A percentile compares a stretch with the other conserved stretches of the same genome.
Evolutionary conservation across 148 eudicot genomes (phyloP).

Genomic region (Dianthus caryophyllus): DNA sequence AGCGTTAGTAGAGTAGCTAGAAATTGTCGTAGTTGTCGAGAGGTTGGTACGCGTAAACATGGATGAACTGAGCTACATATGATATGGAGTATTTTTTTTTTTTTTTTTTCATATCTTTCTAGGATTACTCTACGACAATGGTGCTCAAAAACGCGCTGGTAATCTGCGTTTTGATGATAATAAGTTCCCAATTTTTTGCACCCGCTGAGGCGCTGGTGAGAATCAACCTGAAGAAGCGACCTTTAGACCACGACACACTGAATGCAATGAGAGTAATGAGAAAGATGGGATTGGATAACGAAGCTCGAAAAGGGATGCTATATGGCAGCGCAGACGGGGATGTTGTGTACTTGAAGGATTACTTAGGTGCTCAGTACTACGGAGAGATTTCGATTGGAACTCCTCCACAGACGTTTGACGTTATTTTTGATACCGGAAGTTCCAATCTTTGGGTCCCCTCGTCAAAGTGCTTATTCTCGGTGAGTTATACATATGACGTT

Average conservation of each 20-base stretch:
- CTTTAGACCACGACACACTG: slow-evolving; percentile 42
- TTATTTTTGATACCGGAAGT: slow-evolving; percentile 89
- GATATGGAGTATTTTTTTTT: too few species aligned
- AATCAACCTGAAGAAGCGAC: slow-evolving; percentile 55
- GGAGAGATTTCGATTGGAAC: slow-evolving; percentile 84
- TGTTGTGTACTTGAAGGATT: slow-evolving; percentile 61
- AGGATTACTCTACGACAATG: slow-evolving; percentile 39
- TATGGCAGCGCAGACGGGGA: slow-evolving; percentile 39
- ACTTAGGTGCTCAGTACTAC: slow-evolving; percentile 83
- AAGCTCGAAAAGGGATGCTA: slow-evolving; percentile 24
- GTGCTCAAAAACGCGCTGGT: slow-evolving; percentile 28
- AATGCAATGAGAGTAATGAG: slow-evolving; percentile 50
- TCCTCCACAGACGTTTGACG: slow-evolving; percentile 79
- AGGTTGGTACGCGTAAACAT: background rate
- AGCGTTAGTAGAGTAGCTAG: too few species aligned
- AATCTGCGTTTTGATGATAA: slow-evolving; percentile 38
- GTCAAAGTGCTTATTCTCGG: slow-evolving; percentile 73
- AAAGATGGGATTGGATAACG: slow-evolving; percentile 30
- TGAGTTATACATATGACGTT: slow-evolving; percentile 46
- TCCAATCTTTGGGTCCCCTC: slow-evolving; percentile 97
- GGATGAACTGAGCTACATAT: too few species aligned
- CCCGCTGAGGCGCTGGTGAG: slow-evolving; percentile 52
- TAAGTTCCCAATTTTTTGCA: slow-evolving; percentile 35
- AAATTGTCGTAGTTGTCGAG: too few species aligned
- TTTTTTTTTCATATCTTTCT: slow-evolving; percentile 8